A percentile compares a stretch with the other conserved stretches of the same genome.
These are phyloP conservation scores for Alternaria alternata DNA, from an alignment of 2,329 filamentous ascomycete genomes.

Conservation along the genomic window DNA sequence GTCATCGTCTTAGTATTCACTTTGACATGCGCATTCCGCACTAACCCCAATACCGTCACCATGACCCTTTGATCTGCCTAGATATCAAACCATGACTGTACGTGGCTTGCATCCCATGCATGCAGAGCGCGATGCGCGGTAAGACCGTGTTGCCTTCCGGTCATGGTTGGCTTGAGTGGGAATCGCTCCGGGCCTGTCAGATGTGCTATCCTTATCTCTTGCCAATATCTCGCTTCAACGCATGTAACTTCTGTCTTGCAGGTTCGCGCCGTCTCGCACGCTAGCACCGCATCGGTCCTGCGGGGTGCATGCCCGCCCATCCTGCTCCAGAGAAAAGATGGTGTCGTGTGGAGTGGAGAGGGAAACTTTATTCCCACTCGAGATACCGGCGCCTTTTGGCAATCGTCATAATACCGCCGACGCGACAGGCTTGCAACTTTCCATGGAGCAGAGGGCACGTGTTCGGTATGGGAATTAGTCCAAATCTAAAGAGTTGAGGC, in stretches of 20 bases:
- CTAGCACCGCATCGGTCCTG: slow-evolving; percentile 15
- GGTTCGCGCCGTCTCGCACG: slow-evolving; percentile 3
- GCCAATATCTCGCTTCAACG: slow-evolving; percentile 10
- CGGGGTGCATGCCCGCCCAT: slow-evolving; percentile 28
- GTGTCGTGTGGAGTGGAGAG: slow-evolving; percentile 6
- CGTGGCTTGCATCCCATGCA: slow-evolving; percentile 1
- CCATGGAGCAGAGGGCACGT: neutral
- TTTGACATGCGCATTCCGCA: neutral
- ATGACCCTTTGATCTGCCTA: neutral
- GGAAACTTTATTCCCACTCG: slow-evolving; percentile 5
- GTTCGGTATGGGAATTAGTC: neutral
- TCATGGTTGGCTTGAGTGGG: neutral
- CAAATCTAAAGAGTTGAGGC: neutral
- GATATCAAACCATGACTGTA: slow-evolving; percentile 5
- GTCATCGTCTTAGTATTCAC: neutral
- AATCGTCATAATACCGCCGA: neutral
- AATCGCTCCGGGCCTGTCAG: slow-evolving; percentile 13
- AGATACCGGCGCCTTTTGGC: neutral
- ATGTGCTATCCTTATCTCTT: slow-evolving; percentile 14
- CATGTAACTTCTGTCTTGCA: slow-evolving; percentile 11
- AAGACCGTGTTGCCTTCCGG: neutral
- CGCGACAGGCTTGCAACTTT: neutral
- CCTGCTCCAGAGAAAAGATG: neutral
- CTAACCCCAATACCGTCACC: neutral
- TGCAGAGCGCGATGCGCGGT: neutral